phyloP scores from a whole-genome alignment of 495 filamentous ascomycete genomes.

The Haplographium delicatum region DNA sequence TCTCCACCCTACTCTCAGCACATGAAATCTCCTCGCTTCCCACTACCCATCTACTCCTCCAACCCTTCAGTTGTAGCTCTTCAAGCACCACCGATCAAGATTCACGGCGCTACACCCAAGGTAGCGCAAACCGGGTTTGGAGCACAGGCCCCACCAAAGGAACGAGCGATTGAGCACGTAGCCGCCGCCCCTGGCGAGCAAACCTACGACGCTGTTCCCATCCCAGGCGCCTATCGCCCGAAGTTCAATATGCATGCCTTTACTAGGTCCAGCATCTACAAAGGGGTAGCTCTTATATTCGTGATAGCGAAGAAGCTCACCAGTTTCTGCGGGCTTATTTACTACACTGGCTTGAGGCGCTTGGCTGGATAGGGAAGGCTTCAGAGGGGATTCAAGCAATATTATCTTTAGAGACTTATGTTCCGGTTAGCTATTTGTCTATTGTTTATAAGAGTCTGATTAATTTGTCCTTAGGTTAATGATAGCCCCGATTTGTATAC shows the following conservation, averaged over 20 bases:
- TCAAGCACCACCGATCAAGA: conserved; percentile 72
- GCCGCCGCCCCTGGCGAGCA: conserved; percentile 56
- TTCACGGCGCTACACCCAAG: conserved; percentile 59
- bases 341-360: no score
- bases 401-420: neutral
- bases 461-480: neutral
- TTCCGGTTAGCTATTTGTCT: neutral
- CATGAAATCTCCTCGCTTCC: conserved; percentile 47
- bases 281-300: neutral
- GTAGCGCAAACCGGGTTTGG: conserved; percentile 22
- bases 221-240: conserved; percentile 66
- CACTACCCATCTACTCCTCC: conserved; percentile 38
- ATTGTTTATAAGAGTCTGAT: neutral
- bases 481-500: neutral
- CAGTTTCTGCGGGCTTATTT: neutral
- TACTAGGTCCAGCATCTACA: no score
- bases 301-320: neutral
- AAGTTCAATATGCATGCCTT: neutral
- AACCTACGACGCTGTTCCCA: conserved; percentile 61
- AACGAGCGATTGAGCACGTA: conserved; percentile 36
- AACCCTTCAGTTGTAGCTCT: conserved; percentile 42
- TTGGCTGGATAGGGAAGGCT: neutral
- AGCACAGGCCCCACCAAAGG: conserved; percentile 19
- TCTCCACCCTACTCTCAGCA: conserved; percentile 39
- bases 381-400: no score